Evolutionary conservation across 495 filamentous ascomycete genomes (phyloP), one percentile per base, ranked within the genome.

Genomic region (Aspergillus saccharolyticus): DNA sequence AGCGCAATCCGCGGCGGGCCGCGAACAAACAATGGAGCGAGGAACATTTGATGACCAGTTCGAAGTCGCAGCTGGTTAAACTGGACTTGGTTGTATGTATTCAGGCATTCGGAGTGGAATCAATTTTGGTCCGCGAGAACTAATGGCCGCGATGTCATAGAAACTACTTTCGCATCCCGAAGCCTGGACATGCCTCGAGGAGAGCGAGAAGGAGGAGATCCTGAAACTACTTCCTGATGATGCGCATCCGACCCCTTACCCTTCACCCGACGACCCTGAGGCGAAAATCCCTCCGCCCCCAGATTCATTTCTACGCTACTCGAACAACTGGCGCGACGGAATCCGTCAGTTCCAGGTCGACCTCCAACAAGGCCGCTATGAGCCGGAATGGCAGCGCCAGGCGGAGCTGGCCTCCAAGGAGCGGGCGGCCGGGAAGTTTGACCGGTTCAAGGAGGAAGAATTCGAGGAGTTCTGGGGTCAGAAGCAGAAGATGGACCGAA

Each of bases 391-490:
- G 89, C 75, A 85, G 51, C 68, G 61, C 10, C 73, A 87, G 59
- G 89, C 89, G 3, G 79, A 80, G 62, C 61, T 73, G 44, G 88
- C 89, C 7, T 80, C 85, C 65, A 63, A 78, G 53, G 74, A 83
- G 61, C 81, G 89, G 46, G 70, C 73, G n/a, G 67, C 75, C 2
- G 89, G 90, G n/a, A 73, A 80, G 18, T 93, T 87, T 61, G 84
- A 93, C 58, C 70, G 79, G 7, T 89, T 82, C 67, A 85, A 90
- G 64, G 81, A 84, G 49, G 60, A 74, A 4, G 77, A 87, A 42
- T 88, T 84, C 39, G 83, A 90, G 70, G 69, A 80, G 33, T 86
- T 83, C 55, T 96, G 89, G 89, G 85, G 81, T 0, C 80, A 88
- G 54, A 83, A 86, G 52, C 79, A 85, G 66, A 80, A 73, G 53